Evolutionary conservation across 2,329 filamentous ascomycete species (phyloP), one percentile per base, ranked within the genome.

Genomic region (Ampelomyces quisqualis): DNA sequence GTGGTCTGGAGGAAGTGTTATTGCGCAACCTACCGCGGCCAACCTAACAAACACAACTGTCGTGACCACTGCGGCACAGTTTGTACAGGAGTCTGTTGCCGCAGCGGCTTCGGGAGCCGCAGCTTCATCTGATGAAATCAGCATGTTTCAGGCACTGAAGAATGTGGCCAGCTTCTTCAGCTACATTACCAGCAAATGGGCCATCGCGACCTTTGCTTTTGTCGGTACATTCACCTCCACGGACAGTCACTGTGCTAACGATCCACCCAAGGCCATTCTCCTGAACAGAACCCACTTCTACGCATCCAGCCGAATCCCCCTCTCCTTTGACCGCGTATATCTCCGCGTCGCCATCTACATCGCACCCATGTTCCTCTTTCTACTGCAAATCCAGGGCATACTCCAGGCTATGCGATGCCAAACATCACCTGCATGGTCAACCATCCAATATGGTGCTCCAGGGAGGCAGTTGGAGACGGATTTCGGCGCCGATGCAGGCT

Each of bases 281-380:
- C 75, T 97, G 17, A 97, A 97, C 65, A 82, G 93, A 42, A 94
- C 93, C 5, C 85, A 90, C 43, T 93, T 97, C 55, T 97, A 95
- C 68, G 91, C 90, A 28, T 91, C 90, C 0, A 91, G 89, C 10
- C 79, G 93, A 47, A 80, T 90, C 38, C 82, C 87, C 38, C 74
- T 96, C n/a, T 78, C 79, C 7, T 75, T 97, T 2, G 78, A 79
- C 40, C 91, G 88, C 82, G 78, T 82, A 23, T 40, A 60, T 79
- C 35, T 67, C 15, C 62, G 65, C 24, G 33, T 67, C 36, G 51
- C 56, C 7, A 55, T 68, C 14, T 67, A 68, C 49, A 48, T 67
- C 15, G 43, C 53, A 18, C 65, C 65, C 1, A 47, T 62, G 17
- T 27, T 62, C 24, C 42, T 67, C 28, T 67, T 68, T 45, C 34